These are phyloP conservation scores for Pulveroboletus sp. DNA, from an alignment of 1,284 basidiomycete species.

Conservation along the genomic window DNA sequence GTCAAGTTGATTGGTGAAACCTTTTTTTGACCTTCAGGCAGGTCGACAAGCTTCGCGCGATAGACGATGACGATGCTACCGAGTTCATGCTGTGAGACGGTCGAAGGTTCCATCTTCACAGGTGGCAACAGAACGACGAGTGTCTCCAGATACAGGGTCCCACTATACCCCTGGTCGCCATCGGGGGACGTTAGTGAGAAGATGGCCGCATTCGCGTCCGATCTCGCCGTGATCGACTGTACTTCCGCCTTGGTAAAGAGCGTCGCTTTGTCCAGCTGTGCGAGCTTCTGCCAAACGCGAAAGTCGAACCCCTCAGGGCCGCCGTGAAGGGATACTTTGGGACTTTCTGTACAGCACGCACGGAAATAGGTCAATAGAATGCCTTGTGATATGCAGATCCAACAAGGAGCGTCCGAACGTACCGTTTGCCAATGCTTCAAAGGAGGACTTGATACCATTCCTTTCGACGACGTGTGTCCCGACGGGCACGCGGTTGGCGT, in stretches of 20 bases:
- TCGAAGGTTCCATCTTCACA: slow-evolving; percentile 34
- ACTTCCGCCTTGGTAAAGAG: slow-evolving; percentile 62
- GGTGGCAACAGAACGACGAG: slow-evolving; percentile 58
- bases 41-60: slow-evolving; percentile 58
- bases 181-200: slow-evolving; percentile 62
- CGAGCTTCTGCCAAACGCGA: slow-evolving; percentile 51
- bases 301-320: slow-evolving; percentile 67
- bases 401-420: slow-evolving; percentile 9
- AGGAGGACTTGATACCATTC: slow-evolving; percentile 50
- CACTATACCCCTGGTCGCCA: slow-evolving; percentile 70
- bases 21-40: slow-evolving; percentile 27
- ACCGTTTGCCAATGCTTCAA: slow-evolving; percentile 57
- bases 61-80: slow-evolving; percentile 69
- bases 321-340: slow-evolving; percentile 70
- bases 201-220: slow-evolving; percentile 42
- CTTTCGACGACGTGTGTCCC: slow-evolving; percentile 54
- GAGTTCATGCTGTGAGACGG: slow-evolving; percentile 47
- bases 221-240: slow-evolving; percentile 31
- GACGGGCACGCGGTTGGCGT: slow-evolving; percentile 69
- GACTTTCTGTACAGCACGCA: slow-evolving; percentile 45
- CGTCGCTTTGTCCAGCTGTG: slow-evolving; percentile 42
- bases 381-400: neutral
- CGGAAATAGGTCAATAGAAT: neutral
- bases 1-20: slow-evolving; percentile 76
- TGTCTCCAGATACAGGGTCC: slow-evolving; percentile 58